These are phyloP conservation scores for Pythium volutum DNA, from an alignment of 352 stramenopile genomes.

Conservation along the genomic window DNA sequence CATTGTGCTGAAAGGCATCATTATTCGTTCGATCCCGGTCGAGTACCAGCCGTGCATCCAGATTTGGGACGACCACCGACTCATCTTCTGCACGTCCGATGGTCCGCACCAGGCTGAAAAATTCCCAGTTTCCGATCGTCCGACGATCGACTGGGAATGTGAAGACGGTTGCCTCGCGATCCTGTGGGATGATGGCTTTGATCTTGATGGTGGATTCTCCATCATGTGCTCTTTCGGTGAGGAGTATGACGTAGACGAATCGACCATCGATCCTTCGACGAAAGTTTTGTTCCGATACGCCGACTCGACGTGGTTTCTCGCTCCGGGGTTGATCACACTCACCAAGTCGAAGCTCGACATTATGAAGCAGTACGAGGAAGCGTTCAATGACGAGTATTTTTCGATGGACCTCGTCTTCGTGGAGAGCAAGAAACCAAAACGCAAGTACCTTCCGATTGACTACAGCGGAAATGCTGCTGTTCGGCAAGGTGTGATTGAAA, in stretches of 20 bases:
- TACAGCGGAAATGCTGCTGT: slow-evolving; percentile 69
- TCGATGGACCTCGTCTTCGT: slow-evolving; percentile 78
- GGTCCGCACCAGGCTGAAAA: background rate
- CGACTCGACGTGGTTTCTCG: slow-evolving; percentile 78
- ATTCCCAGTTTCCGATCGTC: slow-evolving; percentile 2
- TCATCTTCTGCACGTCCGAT: slow-evolving; percentile 61
- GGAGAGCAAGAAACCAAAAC: slow-evolving; percentile 38
- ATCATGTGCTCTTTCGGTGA: slow-evolving; percentile 84
- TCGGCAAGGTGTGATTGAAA: slow-evolving; percentile 69
- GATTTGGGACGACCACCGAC: slow-evolving; percentile 78
- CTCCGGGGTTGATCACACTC: slow-evolving; percentile 62
- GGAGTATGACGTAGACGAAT: slow-evolving; percentile 61
- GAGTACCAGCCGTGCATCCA: slow-evolving; percentile 76
- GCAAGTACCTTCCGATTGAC: slow-evolving; percentile 48
- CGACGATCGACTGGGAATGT: slow-evolving; percentile 75
- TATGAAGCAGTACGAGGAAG: slow-evolving; percentile 85
- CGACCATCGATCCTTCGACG: slow-evolving; percentile 46
- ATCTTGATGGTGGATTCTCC: slow-evolving; percentile 78
- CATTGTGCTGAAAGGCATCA: slow-evolving; percentile 74
- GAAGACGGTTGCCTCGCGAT: slow-evolving; percentile 80
- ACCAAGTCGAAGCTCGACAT: slow-evolving; percentile 74
- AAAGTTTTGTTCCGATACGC: slow-evolving; percentile 75
- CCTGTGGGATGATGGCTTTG: slow-evolving; percentile 72
- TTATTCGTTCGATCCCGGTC: slow-evolving; percentile 66
- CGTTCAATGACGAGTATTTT: slow-evolving; percentile 80